Base-by-base conservation (phyloP, 164 flowering plant genomes). In the Vitis rotundifolia region DNA sequence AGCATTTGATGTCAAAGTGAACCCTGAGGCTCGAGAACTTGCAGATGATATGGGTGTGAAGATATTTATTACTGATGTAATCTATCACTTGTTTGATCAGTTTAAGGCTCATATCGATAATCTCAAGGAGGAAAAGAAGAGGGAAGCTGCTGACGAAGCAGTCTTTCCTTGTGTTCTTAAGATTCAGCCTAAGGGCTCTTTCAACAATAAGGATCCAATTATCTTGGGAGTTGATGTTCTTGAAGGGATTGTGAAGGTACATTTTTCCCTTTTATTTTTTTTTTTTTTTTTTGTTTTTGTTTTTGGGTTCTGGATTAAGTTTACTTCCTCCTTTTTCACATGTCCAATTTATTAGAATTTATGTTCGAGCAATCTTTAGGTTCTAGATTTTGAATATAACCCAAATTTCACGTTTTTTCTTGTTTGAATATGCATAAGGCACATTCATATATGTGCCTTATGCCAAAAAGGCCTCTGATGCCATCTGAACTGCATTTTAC, bases 1-100 rank as follows among this genome's bases (percentile, higher is more conserved):
- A 83, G 98, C 98, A 58, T 95, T 95, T 79, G 99, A 95, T 85
- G 98, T 95, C 63, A 93, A 89, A 86, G 98, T 95, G 52, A 91
- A 97, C 37, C 93, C 90, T 10, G 99, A 95, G 78, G 97, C 99
- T 49, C 87, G 94, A 31, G 99, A 93, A 68, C 94, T 91, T 64
- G 93, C 99, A 55, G 98, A 93, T 10, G 98, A 93, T 64, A 63
- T 80, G 68, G 99, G 99, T 60, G 98, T 95, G 58, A 93, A 78
- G 74, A 93, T 93, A 74, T 95, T 93, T 55, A 83, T 85, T 70
- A 98, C 98, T 50, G 99, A 95, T 77, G 93, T 95, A 66, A 93
- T 95, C 47, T 95, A 95, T 80, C 99, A 93, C 79, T 68, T 95
- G 61, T 93, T 93, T 71, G 99, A 95, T 79, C 97, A 95, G 78